Evolutionary conservation across 2,329 filamentous ascomycete species (phyloP), one percentile per base, ranked within the genome.

Genomic region (Fusarium setosum): DNA sequence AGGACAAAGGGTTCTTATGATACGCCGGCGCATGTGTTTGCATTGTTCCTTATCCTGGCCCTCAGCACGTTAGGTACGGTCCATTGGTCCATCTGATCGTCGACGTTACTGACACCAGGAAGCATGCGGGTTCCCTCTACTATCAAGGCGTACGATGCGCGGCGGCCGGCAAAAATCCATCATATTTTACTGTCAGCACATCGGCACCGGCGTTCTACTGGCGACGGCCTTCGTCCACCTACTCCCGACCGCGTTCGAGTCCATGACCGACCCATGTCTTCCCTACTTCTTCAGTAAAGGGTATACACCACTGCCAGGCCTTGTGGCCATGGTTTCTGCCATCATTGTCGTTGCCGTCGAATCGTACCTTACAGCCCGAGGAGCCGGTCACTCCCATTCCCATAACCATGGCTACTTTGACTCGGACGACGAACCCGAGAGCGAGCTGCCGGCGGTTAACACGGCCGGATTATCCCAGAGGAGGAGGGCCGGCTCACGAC

Each of bases 201-300:
- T 93, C 67, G 91, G 92, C 72, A 96, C 92, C 1, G 92, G 92
- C 59, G 93, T 96, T 18, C 82, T 96, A n/a, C 90, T 96, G 63
- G 92, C 93, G 11, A 96, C 92, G 1, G 92, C 92, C 55, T 96
- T 96, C 72, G 92, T 95, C 23, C 92, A 95, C 79, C 82, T 91
- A 12, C 84, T 91, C 5, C 89, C 88, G 53, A 92, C 87, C 23
- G 89, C 90, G 1, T 92, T 92, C 70, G 76, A 83, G 59, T 90
- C 88, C 37, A 80, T 91, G 18, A 90, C 85, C 66, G 86, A 91
- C 63, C 89, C 89, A 40, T 92, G 90, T 71, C 87, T 97, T 0
- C 92, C 93, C 9, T 82, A 85, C 57, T 91, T 94, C 74, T 97
- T 94, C 86, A 95, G 87, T 75, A 74, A 90, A 64, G 86, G 87